phyloP scores from a whole-genome alignment of 208 protist species.

The Leishmania braziliensis region DNA sequence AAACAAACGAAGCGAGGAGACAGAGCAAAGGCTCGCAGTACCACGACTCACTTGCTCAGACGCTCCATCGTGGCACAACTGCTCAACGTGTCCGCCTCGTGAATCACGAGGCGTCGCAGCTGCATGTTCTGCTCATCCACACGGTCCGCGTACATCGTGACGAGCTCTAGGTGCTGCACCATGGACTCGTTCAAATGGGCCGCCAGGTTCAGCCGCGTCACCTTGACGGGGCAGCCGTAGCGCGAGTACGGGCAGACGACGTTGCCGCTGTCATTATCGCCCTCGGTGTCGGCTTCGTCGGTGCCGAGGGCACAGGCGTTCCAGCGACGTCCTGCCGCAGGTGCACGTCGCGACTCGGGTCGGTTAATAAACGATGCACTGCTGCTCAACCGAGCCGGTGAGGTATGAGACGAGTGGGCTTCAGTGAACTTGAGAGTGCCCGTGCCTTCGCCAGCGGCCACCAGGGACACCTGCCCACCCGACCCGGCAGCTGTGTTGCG shows the following conservation, averaged over 20 bases:
- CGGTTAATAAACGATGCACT: conserved; percentile 13
- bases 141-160: conserved; percentile 71
- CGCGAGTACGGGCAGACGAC: conserved; percentile 68
- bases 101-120: conserved; percentile 58
- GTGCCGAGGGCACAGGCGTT: background rate
- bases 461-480: background rate
- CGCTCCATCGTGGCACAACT: conserved; percentile 12
- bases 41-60: conserved; percentile 3
- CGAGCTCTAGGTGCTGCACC: conserved; percentile 62
- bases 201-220: conserved; percentile 47
- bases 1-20: conserved; percentile 12
- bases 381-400: conserved; percentile 16
- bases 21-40: background rate
- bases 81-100: conserved; percentile 28
- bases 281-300: background rate
- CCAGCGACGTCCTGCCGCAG: conserved; percentile 12
- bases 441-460: conserved; percentile 10
- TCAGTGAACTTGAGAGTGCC: conserved; percentile 28
- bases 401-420: conserved; percentile 15
- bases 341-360: conserved; percentile 20
- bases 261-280: conserved; percentile 5
- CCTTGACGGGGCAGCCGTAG: conserved; percentile 62
- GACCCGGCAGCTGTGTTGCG: background rate
- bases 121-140: conserved; percentile 73
- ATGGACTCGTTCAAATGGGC: conserved; percentile 60